Base-by-base conservation (phyloP, 441 rosid species). In the Syzygium malaccense region DNA sequence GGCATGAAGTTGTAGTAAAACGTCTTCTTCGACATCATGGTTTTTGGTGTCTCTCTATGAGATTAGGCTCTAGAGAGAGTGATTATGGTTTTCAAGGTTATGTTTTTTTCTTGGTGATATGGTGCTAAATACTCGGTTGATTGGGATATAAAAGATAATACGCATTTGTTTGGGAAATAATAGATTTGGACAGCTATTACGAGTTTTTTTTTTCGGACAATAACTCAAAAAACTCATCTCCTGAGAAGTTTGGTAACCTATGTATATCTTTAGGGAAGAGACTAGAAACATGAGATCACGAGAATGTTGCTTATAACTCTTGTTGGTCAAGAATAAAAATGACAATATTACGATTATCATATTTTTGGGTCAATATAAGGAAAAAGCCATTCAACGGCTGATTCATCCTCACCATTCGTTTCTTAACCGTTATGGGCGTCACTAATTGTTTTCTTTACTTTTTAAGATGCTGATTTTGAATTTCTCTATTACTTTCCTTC, bases 1-100 rank as follows among this genome's bases (percentile, higher is more conserved):
- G 91, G 91, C 7, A 92, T 8, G 86, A 93, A 92, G 26, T 87
- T 60, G 90, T 90, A 88, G 85, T 5, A 90, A 87, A 85, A 88
- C 15, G 89, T 60, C 88, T 92, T 93, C 78, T 87, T 92, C 88
- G 57, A 57, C 56, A 49, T 51, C 51, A 71, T 25, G 83, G 49
- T 7, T 45, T 23, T 41, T 41, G 83, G 83, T 23, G 83, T 75
- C 51, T 7, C 48, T 75, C 83, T n/a, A 75, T 41, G 51, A 75
- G 83, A 75, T 12, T 75, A 75, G 18, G 83, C 51, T 41, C n/a
- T 23, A 23, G 51, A 41, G 18, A 75, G 83, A 75, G 18, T 6
- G 51, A 41, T 12, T 6, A 75, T 51, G 83, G 51, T 3, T 71
- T 71, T 75, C 83, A 41, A 45, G 41, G 49, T 75, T 75, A 75